Evolutionary conservation across 441 rosid genomes (phyloP), one percentile per base, ranked within the genome.

Genomic region (Populus hybrid): DNA sequence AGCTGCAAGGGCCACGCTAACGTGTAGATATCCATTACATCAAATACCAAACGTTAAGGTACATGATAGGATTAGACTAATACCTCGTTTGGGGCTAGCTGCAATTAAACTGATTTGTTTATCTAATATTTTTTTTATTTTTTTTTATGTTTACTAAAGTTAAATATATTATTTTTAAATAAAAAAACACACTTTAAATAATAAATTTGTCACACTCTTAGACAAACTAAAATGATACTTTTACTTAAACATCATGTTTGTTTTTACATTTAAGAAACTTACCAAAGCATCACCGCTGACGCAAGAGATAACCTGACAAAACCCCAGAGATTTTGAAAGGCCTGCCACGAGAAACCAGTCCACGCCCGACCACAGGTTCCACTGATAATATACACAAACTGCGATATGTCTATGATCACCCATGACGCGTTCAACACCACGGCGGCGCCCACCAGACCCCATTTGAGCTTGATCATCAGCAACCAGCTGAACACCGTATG

Each of bases 201-300:
- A 38, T 1, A 38, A 2, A 8, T 38, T 38, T 2, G 0, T 38
- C 42, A 4, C 2, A 8, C 5, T 38, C 42, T 9, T 10, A 38
- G 0, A 3, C 40, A 38, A 0, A 38, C 42, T 2, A 38, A 38
- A 38, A 38, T 1, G 6, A 38, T 38, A 9, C 42, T 9, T 38
- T 0, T 38, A 0, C 42, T 38, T 8, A 7, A 24, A 24, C 24
- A 24, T 24, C 24, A 24, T 24, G 24, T 24, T 24, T 24, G 24
- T 24, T 24, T 24, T 24, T 24, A 24, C 24, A 24, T 24, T 24
- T 24, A 24, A 24, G 24, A 24, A 24, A 35, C 65, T 35, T 21
- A 89, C 92, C 93, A 86, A n/a, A 89, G 77, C 93, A 89, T 89
- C 10, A 89, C 86, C 30, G 91, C 93, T 6, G 93, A 90, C 30